A percentile compares a stretch with the other conserved stretches of the same genome.
Conservation (phyloP, 2,329 filamentous ascomycete species). For the Malbranchea zuffiana region DNA sequence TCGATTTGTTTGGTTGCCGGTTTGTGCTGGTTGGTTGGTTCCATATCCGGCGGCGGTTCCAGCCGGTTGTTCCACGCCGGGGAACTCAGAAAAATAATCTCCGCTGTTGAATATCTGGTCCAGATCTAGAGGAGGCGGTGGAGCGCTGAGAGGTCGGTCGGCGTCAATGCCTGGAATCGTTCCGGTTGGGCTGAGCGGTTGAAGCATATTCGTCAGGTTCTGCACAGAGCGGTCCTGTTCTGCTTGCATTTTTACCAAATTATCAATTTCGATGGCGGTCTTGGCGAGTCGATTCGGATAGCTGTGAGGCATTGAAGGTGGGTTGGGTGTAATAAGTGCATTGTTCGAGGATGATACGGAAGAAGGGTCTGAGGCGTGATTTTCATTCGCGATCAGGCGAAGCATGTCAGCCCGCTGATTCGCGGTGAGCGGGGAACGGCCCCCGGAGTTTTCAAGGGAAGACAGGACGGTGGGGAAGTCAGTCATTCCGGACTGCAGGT, state of each 20-base stretch:
- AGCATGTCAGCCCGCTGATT: constrained; percentile 39
- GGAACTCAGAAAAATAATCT: constrained; percentile 43
- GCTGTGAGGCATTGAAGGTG: constrained; percentile 44
- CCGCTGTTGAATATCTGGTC: constrained; percentile 47
- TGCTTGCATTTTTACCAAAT: constrained; percentile 64
- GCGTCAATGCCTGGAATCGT: constrained; percentile 56
- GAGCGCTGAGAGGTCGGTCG: constrained; percentile 28
- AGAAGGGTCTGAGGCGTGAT: constrained; percentile 32
- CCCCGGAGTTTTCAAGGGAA: constrained; percentile 33
- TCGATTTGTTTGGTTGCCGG: neutral
- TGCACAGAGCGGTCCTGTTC: constrained; percentile 69
- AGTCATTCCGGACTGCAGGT: constrained; percentile 27
- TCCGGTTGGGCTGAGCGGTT: constrained; percentile 70
- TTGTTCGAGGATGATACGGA: constrained; percentile 38
- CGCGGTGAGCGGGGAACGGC: constrained; percentile 34
- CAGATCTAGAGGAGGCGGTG: constrained; percentile 41
- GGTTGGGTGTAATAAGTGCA: constrained; percentile 45
- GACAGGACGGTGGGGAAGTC: constrained; percentile 38
- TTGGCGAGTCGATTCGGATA: constrained; percentile 44
- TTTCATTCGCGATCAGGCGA: constrained; percentile 38
- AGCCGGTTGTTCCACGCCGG: constrained; percentile 20
- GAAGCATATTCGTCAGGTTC: constrained; percentile 60
- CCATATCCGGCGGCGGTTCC: constrained; percentile 12
- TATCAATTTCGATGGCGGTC: constrained; percentile 65
- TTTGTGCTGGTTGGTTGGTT: constrained; percentile 16